Percentiles rank a stretch among this genome's conserved stretches.
These are phyloP conservation scores for Tetrapisispora arboricola DNA, from an alignment of 805 yeast species.

Conservation along the genomic window DNA sequence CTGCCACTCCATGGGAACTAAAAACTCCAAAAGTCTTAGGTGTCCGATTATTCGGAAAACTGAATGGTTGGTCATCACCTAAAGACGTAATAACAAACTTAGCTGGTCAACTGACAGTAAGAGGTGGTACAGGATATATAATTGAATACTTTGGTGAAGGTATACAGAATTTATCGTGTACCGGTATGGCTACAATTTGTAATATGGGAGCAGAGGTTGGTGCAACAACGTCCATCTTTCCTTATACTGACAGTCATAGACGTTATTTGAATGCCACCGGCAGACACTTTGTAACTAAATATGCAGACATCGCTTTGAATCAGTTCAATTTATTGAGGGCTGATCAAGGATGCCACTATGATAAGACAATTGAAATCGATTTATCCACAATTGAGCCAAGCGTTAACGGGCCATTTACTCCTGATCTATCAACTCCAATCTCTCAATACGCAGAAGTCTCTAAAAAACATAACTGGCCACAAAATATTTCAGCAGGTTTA, in stretches of 20 bases:
- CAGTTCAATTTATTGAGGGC: constrained; percentile 61
- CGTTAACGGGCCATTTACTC: constrained; percentile 96
- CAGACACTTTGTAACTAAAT: constrained; percentile 50
- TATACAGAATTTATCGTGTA: constrained; percentile 77
- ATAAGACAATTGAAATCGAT: constrained; percentile 83
- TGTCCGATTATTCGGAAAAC: constrained; percentile 80
- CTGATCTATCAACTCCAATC: constrained; percentile 91
- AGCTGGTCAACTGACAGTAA: constrained; percentile 88
- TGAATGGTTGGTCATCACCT: constrained; percentile 94
- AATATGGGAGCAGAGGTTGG: constrained; percentile 99
- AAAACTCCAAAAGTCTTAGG: constrained; percentile 95
- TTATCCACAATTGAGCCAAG: constrained; percentile 84
- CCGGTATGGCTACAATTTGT: constrained; percentile 99
- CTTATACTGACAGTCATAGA: constrained; percentile 73
- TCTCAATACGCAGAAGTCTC: constrained; percentile 70
- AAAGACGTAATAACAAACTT: constrained; percentile 90
- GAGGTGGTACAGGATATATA: constrained; percentile 96
- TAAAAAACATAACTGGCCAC: constrained; percentile 73
- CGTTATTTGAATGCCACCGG: constrained; percentile 76
- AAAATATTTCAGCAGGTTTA: constrained; percentile 77
- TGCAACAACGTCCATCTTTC: constrained; percentile 97
- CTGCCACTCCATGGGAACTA: constrained; percentile 97
- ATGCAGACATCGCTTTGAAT: constrained; percentile 53
- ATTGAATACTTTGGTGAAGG: constrained; percentile 97
- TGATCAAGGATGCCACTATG: constrained; percentile 84